Percentiles rank a stretch among this genome's conserved stretches.
phyloP scores from a whole-genome alignment of 208 protist genomes.

The Leishmania guyanensis region DNA sequence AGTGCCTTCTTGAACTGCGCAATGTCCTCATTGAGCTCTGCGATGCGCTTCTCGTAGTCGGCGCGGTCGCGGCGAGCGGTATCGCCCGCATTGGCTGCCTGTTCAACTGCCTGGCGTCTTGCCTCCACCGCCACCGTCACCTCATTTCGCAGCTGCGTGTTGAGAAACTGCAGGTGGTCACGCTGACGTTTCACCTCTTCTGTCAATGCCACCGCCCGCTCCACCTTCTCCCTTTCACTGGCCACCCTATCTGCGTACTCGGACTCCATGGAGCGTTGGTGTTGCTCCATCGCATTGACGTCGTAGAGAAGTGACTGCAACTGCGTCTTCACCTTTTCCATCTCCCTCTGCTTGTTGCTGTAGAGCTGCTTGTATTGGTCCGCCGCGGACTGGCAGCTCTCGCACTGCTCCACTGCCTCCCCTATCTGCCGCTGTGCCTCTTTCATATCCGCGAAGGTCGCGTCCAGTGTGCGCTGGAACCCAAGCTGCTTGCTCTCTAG shows the following conservation, averaged over 20 bases:
- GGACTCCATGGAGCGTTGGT: slow-evolving; percentile 33
- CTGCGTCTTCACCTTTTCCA: slow-evolving; percentile 40
- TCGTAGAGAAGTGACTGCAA: slow-evolving; percentile 39
- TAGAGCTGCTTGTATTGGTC: slow-evolving; percentile 58
- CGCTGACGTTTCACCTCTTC: slow-evolving; percentile 57
- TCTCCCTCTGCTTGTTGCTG: slow-evolving; percentile 44
- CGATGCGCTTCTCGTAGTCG: slow-evolving; percentile 21
- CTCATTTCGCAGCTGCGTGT: slow-evolving; percentile 46
- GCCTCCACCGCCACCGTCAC: slow-evolving; percentile 29
- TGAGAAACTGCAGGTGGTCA: slow-evolving; percentile 49
- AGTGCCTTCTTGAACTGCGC: slow-evolving; percentile 30
- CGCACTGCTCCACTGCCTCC: slow-evolving; percentile 39
- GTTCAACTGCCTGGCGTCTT: slow-evolving; percentile 29
- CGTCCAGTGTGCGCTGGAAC: slow-evolving; percentile 24
- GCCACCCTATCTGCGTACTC: slow-evolving; percentile 30
- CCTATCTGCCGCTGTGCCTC: slow-evolving; percentile 24
- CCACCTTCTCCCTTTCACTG: slow-evolving; percentile 36
- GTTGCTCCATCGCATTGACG: slow-evolving; percentile 38
- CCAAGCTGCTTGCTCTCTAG: slow-evolving; percentile 39
- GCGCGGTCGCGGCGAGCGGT: slow-evolving; percentile 19
- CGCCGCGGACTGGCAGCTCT: slow-evolving; percentile 44
- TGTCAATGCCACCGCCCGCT: slow-evolving; percentile 25
- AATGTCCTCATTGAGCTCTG: slow-evolving; percentile 32
- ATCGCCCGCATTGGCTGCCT: slow-evolving; percentile 18
- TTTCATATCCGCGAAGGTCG: slow-evolving; percentile 20